Base-by-base conservation (phyloP, 2,329 filamentous ascomycete genomes). In the Xylaria hypoxylon region DNA sequence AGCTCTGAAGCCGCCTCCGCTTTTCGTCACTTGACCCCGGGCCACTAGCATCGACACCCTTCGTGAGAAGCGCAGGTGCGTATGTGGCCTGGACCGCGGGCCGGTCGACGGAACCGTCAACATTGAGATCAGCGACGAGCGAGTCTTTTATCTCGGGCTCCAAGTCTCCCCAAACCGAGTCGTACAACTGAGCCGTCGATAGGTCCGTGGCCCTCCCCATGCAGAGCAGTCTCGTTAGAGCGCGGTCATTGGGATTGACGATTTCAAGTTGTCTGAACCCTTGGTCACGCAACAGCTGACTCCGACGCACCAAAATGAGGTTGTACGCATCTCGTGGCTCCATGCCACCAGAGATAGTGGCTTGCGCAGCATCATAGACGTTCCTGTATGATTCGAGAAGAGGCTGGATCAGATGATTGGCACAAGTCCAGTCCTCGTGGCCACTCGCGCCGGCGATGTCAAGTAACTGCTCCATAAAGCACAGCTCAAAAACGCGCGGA, bases 391-490 rank as follows among this genome's bases (percentile, higher is more conserved):
- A 71, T 28, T 77, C 71, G 42, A 75, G 77, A 19, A 79, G 74
- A 1, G 77, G 72, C 26, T 80, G 74, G 22, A 73, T 78, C 60
- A 80, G 69, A 38, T 71, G 75, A 47, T 71, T 72, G 4, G 75
- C 74, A 17, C 77, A 74, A 1, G 73, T 73, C 28, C 74, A 75
- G 64, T 79, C 73, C 19, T 75, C 62, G 62, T 80, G 79, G 4
- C 77, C 79, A 6, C 70, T 71, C 4, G 79, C 79, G 5, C 79
- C 79, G 5, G 77, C 77, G 17, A 81, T 74, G 55, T 80, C 79
- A 4, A 81, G 73, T 7, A 80, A 65, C 51, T 78, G 77, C 50
- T 80, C 79, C 71, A 78, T 72, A 42, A 77, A 79, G 24, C 77
- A 76, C 15, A 81, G 68, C 11, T 75, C 64, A 61, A 80, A 79